phyloP scores from a whole-genome alignment of 768 basidiomycete genomes.

The Tylopilus felleus region DNA sequence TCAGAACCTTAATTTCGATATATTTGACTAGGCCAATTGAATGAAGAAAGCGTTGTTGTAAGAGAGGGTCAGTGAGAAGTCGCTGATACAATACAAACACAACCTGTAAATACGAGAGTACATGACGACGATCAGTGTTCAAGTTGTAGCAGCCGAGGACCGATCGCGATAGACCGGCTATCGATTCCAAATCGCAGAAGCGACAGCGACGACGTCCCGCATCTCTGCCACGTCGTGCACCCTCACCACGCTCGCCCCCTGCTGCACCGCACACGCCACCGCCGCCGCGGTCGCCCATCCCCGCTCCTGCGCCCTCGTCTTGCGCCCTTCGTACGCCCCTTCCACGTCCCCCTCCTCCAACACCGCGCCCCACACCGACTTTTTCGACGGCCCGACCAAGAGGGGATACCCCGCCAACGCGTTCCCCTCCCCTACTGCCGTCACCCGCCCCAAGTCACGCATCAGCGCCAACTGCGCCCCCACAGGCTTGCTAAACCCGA shows the following conservation, averaged over 20 bases:
- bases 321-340: conserved; percentile 42
- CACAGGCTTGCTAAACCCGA: conserved; percentile 90
- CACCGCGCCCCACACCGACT: conserved; percentile 76
- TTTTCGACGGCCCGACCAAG: conserved; percentile 78
- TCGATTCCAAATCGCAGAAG: conserved; percentile 54
- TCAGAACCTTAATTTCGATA: too few relatives aligned
- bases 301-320: conserved; percentile 63
- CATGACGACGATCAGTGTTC: too few relatives aligned
- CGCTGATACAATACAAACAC: too few relatives aligned
- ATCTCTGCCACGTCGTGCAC: conserved; percentile 80
- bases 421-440: conserved; percentile 39
- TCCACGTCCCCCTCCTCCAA: conserved; percentile 44
- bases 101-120: too few relatives aligned
- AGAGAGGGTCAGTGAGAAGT: too few relatives aligned
- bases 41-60: too few relatives aligned
- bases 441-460: conserved; percentile 46
- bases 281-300: conserved; percentile 77
- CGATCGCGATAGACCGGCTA: too few relatives aligned
- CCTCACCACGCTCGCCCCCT: conserved; percentile 67
- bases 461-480: conserved; percentile 73
- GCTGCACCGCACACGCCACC: conserved; percentile 70
- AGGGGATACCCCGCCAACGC: conserved; percentile 56
- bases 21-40: too few relatives aligned
- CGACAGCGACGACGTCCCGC: conserved; percentile 67
- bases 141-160: too few relatives aligned